Conservation (phyloP, 2,329 filamentous ascomycete species). For the Leptographium galeiforme region DNA sequence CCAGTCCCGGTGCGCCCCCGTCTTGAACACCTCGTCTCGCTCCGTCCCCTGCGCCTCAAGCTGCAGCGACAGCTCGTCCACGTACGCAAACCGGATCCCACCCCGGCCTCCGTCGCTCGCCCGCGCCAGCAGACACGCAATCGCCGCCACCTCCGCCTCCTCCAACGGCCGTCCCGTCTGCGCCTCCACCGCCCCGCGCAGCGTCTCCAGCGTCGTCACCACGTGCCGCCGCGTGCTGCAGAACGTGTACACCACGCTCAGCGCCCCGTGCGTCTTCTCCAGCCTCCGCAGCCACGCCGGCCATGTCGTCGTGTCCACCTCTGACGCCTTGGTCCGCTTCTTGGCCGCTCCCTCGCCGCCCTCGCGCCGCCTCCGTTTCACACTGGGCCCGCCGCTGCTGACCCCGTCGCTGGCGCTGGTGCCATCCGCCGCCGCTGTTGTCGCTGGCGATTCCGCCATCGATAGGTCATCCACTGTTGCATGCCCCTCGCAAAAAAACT, state of each 20-base stretch:
- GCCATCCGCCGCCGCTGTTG: no score
- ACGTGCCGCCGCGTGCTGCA: slow-evolving; percentile 87
- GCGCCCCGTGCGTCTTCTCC: slow-evolving; percentile 63
- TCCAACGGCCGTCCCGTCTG: slow-evolving; percentile 60
- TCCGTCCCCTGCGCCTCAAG: slow-evolving; percentile 61
- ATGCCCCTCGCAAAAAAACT: no score
- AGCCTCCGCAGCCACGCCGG: slow-evolving; percentile 61
- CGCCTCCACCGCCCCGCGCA: slow-evolving; percentile 70
- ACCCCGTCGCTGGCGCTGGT: no score
- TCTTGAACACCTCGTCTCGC: slow-evolving; percentile 50
- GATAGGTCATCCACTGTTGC: no score
- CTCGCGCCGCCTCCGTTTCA: no score
- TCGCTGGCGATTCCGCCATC: no score
- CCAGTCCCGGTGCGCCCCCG: slow-evolving; percentile 29
- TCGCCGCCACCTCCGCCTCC: slow-evolving; percentile 68
- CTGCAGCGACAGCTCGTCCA: slow-evolving; percentile 72
- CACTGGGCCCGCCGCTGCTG: no score
- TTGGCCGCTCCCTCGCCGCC: background rate
- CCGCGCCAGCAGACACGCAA: slow-evolving; percentile 40
- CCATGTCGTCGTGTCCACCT: slow-evolving; percentile 38
- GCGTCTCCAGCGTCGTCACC: slow-evolving; percentile 80
- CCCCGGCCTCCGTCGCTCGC: slow-evolving; percentile 6
- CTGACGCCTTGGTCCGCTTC: background rate
- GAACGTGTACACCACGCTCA: slow-evolving; percentile 92
- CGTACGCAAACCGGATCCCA: slow-evolving; percentile 71